phyloP scores from a whole-genome alignment of 2,329 filamentous ascomycete species.

The Fusarium torulosum region DNA sequence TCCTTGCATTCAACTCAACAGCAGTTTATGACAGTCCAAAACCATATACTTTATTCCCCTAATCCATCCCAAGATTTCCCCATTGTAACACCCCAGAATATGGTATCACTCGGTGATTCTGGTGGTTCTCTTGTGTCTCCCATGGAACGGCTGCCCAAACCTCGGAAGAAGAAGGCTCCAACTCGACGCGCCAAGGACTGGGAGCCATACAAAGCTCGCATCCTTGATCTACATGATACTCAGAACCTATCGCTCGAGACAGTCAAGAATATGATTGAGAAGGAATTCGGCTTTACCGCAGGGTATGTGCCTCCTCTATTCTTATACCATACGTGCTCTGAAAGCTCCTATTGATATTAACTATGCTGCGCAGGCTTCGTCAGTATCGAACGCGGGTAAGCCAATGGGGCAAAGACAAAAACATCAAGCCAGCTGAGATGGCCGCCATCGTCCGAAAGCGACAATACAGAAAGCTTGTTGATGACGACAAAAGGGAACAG shows the following conservation, averaged over 20 bases:
- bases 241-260: accelerated
- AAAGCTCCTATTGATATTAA: no score
- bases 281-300: slow-evolving; percentile 1
- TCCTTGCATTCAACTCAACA: no score
- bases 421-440: slow-evolving; percentile 2
- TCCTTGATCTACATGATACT: not conserved
- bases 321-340: no score
- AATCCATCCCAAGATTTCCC: no score
- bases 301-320: not conserved
- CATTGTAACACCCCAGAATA: accelerated
- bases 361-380: not conserved
- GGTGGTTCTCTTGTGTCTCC: not conserved
- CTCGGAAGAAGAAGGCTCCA: slow-evolving; percentile 5
- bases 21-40: no score
- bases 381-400: not conserved
- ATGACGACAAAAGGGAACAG: not conserved
- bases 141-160: not conserved
- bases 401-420: slow-evolving; percentile 13
- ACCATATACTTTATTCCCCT: no score
- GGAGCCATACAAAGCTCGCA: slow-evolving; percentile 9
- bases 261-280: not conserved
- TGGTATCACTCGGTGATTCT: accelerated
- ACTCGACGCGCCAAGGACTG: not conserved
- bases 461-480: not conserved
- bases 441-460: not conserved